Evolutionary conservation across 768 basidiomycete species (phyloP), one percentile per base, ranked within the genome.

Genomic region (Tricholoma sp.): DNA sequence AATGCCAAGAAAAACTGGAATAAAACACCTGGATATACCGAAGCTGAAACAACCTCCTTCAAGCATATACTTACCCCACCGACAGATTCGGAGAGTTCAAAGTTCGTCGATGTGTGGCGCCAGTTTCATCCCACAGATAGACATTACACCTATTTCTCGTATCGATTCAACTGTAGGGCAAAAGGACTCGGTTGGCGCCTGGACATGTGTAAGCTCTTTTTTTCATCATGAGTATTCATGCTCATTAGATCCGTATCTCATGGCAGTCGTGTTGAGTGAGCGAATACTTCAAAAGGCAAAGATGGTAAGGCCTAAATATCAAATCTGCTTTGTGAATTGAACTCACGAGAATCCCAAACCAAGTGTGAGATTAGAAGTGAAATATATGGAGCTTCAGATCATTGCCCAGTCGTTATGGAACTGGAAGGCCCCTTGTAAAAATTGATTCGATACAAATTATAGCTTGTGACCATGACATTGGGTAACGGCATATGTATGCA

Each of bases 101-200:
- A 73, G 54, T 88, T 94, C 53, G 76, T 90, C 44, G 93, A 95
- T 61, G 72, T 91, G 37, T 95, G 93, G 93, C 78, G 93, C 50
- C 72, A 80, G 29, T 73, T 77, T 8, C 84, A 94, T 64, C 89
- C 88, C 6, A 72, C 77, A 13, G 70, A 79, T n/a, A 75, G 72
- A n/a, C 85, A 89, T 61, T 95, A 89, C 69, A 89, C 89, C 0
- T 94, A 93, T 67, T 94, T 88, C 59, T 87, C 87, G 3, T 93
- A 90, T 65, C 81, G 89, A 28, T 91, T 91, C 71, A 84, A 90
- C 59, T 89, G 88, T 66, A 76, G 93, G 28, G 67, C 65, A 53
- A 94, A 93, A 65, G 88, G 91, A 3, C 79, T 91, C 47, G 91
- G 91, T 1, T 95, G 93, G 93, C 78, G 93, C 61, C 71, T 95